phyloP scores from a whole-genome alignment of 2,329 filamentous ascomycete genomes.

The Septoria linicola region DNA sequence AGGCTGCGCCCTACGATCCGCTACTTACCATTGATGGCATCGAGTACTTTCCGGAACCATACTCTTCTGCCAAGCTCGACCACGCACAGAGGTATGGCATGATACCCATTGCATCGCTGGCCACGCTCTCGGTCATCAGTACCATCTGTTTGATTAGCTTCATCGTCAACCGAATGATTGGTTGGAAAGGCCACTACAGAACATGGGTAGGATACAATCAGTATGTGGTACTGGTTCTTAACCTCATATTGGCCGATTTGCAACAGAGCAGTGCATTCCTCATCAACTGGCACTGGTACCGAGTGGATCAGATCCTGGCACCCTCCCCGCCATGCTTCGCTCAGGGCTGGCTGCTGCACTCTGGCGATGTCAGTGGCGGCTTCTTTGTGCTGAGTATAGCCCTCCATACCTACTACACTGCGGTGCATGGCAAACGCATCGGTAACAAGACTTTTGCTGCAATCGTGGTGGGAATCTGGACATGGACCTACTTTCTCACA shows the following conservation, averaged over 20 bases:
- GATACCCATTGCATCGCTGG: slow-evolving; percentile 33
- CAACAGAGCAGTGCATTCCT: slow-evolving; percentile 65
- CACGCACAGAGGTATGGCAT: slow-evolving; percentile 30
- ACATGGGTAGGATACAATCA: slow-evolving; percentile 53
- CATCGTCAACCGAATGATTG: slow-evolving; percentile 34
- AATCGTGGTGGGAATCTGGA: slow-evolving; percentile 54
- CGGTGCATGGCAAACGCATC: slow-evolving; percentile 57
- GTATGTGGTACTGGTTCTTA: slow-evolving; percentile 68
- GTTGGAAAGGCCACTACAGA: slow-evolving; percentile 35
- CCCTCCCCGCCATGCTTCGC: slow-evolving; percentile 57
- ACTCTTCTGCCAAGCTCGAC: slow-evolving; percentile 31
- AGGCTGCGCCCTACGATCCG: slow-evolving; percentile 24
- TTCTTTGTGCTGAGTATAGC: slow-evolving; percentile 67
- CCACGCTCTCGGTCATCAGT: slow-evolving; percentile 33
- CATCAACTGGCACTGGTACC: slow-evolving; percentile 61
- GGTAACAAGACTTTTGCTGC: slow-evolving; percentile 53
- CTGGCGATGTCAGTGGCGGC: slow-evolving; percentile 64
- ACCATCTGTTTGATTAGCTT: slow-evolving; percentile 34
- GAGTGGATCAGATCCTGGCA: slow-evolving; percentile 54
- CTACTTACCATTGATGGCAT: slow-evolving; percentile 25
- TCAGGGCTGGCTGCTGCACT: slow-evolving; percentile 69
- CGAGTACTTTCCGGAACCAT: slow-evolving; percentile 34
- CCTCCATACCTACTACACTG: slow-evolving; percentile 63
- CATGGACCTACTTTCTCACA: slow-evolving; percentile 59
- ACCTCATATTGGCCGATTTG: slow-evolving; percentile 66